These are phyloP conservation scores for Rhizophlyctis rosea DNA, from an alignment of 192 early-diverging fungal genomes.

Conservation along the genomic window DNA sequence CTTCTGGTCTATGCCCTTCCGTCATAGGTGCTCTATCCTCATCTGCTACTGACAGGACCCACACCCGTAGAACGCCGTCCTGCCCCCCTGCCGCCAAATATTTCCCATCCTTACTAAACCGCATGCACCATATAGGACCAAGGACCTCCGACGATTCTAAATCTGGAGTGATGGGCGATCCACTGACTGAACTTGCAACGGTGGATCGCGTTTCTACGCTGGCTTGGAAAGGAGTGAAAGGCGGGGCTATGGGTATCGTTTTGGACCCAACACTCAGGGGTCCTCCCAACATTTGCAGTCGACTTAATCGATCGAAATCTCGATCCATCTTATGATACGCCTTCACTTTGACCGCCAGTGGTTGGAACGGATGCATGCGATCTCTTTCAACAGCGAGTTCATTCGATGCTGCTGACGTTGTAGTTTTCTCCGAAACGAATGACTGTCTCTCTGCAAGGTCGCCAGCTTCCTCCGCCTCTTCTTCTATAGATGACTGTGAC, in stretches of 20 bases:
- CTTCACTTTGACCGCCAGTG: conserved; percentile 28
- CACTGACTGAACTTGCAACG: conserved; percentile 2
- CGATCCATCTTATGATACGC: conserved; percentile 25
- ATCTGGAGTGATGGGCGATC: conserved; percentile 16
- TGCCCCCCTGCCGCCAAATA: conserved; percentile 83
- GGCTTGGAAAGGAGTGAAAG: not conserved
- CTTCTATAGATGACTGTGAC: not conserved
- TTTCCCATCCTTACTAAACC: conserved; percentile 74
- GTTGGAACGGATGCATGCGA: not conserved
- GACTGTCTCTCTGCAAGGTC: not conserved
- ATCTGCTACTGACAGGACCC: conserved; percentile 35
- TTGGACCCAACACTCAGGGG: not conserved
- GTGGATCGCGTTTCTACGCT: not conserved
- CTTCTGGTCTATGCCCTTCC: not conserved
- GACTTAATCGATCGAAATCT: conserved; percentile 26
- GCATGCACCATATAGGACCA: conserved; percentile 66
- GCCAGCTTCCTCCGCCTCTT: not conserved
- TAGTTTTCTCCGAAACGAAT: not conserved
- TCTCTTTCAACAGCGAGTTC: not conserved
- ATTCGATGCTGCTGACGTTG: not conserved
- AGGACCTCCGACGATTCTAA: conserved; percentile 26
- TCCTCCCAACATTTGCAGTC: conserved; percentile 32
- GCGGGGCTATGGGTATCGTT: not conserved
- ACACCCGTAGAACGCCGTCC: conserved; percentile 65
- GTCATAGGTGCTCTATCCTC: too few relatives aligned